phyloP scores from a whole-genome alignment of 495 filamentous ascomycete genomes.

The Trichoderma asperelloides region DNA sequence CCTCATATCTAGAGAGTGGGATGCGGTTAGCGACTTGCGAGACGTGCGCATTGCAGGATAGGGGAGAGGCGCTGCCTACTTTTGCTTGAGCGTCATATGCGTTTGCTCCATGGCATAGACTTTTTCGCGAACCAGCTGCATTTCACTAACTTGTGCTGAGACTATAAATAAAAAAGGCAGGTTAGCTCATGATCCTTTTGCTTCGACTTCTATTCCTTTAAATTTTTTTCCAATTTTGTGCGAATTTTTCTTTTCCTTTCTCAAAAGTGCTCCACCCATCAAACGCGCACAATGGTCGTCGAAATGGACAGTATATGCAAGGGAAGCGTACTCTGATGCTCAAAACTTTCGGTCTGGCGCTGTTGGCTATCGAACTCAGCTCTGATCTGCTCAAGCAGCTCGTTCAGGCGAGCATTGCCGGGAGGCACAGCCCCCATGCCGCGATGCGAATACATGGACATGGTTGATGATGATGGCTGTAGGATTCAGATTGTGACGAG shows the following conservation, averaged over 20 bases:
- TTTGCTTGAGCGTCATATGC: slow-evolving; percentile 77
- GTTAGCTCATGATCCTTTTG: background rate
- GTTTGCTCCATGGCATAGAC: slow-evolving; percentile 84
- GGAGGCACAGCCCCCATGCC: slow-evolving; percentile 57
- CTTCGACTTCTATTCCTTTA: background rate
- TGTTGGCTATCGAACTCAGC: slow-evolving; percentile 81
- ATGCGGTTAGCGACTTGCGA: slow-evolving; percentile 8
- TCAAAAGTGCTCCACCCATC: background rate
- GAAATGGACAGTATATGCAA: background rate
- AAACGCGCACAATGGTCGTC: background rate
- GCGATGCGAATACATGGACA: slow-evolving; percentile 90
- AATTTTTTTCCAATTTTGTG: background rate
- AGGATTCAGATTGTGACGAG: background rate
- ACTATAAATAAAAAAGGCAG: slow-evolving; percentile 44
- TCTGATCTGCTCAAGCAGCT: slow-evolving; percentile 84
- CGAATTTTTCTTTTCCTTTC: background rate
- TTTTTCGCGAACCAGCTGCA: slow-evolving; percentile 84
- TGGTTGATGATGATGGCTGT: slow-evolving; percentile 16
- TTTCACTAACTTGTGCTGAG: slow-evolving; percentile 77
- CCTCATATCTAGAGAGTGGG: slow-evolving; percentile 64
- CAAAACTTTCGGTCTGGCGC: slow-evolving; percentile 67
- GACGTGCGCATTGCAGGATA: background rate
- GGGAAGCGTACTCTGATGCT: slow-evolving; percentile 72
- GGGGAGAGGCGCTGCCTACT: slow-evolving; percentile 46
- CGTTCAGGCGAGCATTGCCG: slow-evolving; percentile 64